phyloP scores from a whole-genome alignment of 352 stramenopile species.

The Peronospora destructor region DNA sequence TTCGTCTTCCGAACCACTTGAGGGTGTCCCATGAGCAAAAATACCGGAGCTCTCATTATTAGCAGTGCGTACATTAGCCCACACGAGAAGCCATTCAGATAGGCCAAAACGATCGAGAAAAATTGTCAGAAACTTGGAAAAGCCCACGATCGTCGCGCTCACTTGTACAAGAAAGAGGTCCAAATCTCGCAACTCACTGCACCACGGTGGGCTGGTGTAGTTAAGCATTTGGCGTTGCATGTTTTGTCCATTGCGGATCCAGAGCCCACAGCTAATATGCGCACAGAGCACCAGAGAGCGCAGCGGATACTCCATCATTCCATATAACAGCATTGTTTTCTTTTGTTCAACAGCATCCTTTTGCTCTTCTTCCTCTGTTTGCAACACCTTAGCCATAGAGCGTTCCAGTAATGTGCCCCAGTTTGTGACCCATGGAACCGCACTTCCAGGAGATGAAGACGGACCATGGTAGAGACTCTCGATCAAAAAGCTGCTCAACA shows the following conservation, averaged over 20 bases:
- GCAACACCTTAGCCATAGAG: constrained; percentile 37
- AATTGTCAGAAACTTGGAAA: constrained; percentile 63
- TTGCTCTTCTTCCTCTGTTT: constrained; percentile 11
- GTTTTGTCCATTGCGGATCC: constrained; percentile 80
- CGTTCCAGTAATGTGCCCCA: constrained; percentile 47
- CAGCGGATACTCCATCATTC: constrained; percentile 72
- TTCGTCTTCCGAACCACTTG: constrained; percentile 33
- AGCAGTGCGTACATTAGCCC: constrained; percentile 42
- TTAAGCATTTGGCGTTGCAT: constrained; percentile 79
- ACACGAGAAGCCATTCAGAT: constrained; percentile 63
- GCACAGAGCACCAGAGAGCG: constrained; percentile 67
- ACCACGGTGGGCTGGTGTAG: constrained; percentile 70
- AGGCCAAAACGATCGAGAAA: constrained; percentile 81
- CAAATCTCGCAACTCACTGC: constrained; percentile 61
- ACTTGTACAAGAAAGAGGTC: constrained; percentile 74
- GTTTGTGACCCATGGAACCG: constrained; percentile 34
- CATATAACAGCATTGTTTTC: constrained; percentile 59
- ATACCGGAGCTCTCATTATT: constrained; percentile 38
- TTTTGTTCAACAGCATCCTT: constrained; percentile 34
- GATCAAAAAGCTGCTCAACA: constrained; percentile 75
- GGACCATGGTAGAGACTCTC: constrained; percentile 65
- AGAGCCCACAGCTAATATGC: constrained; percentile 71
- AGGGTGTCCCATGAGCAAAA: constrained; percentile 19
- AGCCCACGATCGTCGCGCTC: constrained; percentile 47
- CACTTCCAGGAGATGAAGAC: constrained; percentile 14